phyloP scores from a whole-genome alignment of 129 eudicot genomes.

The Mikania micrantha region DNA sequence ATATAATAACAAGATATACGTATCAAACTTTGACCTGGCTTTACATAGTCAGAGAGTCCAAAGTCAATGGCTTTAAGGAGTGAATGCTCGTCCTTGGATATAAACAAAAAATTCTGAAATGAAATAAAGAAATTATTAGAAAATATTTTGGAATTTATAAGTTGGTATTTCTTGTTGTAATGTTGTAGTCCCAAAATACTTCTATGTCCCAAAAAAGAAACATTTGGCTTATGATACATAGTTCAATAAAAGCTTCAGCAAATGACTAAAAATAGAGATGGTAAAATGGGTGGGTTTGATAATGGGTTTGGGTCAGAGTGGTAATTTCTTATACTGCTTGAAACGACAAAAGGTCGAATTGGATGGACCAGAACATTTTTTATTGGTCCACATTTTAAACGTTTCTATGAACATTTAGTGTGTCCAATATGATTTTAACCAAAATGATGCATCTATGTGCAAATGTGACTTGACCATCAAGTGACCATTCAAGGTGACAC shows the following conservation, averaged over 20 bases:
- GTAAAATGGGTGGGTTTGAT: background rate
- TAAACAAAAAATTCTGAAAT: conserved; percentile 81
- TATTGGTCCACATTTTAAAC: background rate
- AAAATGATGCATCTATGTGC: background rate
- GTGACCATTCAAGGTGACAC: too few relatives aligned
- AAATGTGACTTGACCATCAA: too few relatives aligned
- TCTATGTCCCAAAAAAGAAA: background rate
- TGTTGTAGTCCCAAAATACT: background rate
- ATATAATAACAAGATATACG: background rate
- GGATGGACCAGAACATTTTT: background rate
- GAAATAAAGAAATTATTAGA: conserved; percentile 21
- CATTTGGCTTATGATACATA: background rate
- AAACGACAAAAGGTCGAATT: background rate
- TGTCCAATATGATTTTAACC: background rate
- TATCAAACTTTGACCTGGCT: conserved; percentile 66
- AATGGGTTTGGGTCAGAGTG: background rate
- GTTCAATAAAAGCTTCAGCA: background rate
- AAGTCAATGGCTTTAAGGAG: conserved; percentile 95
- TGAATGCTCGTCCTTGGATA: conserved; percentile 80
- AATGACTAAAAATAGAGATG: background rate
- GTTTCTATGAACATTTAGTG: background rate
- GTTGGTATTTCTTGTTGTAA: background rate
- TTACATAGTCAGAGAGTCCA: conserved; percentile 98
- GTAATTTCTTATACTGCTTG: background rate
- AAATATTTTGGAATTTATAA: background rate